Evolutionary conservation across 2,329 filamentous ascomycete genomes (phyloP).

Genomic region (Epichloe scottii): DNA sequence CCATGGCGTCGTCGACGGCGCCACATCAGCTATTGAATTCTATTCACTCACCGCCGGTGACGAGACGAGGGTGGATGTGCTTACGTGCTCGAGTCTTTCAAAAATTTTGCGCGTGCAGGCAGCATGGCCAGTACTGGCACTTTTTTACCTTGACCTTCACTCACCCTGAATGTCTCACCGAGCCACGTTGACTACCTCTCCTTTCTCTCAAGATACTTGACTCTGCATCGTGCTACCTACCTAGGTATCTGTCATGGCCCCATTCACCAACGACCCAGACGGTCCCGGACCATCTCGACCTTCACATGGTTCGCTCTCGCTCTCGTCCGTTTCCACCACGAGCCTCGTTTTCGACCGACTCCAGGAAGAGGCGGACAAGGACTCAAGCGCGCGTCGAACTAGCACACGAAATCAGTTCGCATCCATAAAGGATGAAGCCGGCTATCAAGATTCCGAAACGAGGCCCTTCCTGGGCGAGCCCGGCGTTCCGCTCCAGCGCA

Average conservation of each 20-base stretch:
- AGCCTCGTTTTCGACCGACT: slow-evolving; percentile 72
- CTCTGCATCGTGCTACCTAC: not conserved
- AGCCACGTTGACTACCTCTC: not conserved
- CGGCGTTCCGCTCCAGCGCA: slow-evolving; percentile 24
- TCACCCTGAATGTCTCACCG: not conserved
- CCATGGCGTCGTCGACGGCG: not conserved
- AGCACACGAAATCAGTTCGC: slow-evolving; percentile 12
- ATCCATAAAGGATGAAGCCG: slow-evolving; percentile 20
- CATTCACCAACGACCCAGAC: slow-evolving; percentile 9
- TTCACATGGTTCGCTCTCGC: slow-evolving; percentile 49
- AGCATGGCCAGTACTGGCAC: no score
- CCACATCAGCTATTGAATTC: not conserved
- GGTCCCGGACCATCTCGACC: slow-evolving; percentile 10
- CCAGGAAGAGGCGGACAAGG: slow-evolving; percentile 38
- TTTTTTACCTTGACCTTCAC: no score
- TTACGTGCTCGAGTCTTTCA: no score
- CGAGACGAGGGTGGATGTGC: not conserved
- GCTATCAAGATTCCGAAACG: slow-evolving; percentile 32
- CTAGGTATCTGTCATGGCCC: not conserved
- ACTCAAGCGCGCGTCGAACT: slow-evolving; percentile 10
- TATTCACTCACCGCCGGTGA: not conserved
- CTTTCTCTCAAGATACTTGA: not conserved
- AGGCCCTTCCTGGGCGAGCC: slow-evolving; percentile 37
- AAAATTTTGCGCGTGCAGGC: no score
- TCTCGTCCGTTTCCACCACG: slow-evolving; percentile 71